These are phyloP conservation scores for Mycena leptocephala DNA, from an alignment of 768 basidiomycete species.

Conservation along the genomic window DNA sequence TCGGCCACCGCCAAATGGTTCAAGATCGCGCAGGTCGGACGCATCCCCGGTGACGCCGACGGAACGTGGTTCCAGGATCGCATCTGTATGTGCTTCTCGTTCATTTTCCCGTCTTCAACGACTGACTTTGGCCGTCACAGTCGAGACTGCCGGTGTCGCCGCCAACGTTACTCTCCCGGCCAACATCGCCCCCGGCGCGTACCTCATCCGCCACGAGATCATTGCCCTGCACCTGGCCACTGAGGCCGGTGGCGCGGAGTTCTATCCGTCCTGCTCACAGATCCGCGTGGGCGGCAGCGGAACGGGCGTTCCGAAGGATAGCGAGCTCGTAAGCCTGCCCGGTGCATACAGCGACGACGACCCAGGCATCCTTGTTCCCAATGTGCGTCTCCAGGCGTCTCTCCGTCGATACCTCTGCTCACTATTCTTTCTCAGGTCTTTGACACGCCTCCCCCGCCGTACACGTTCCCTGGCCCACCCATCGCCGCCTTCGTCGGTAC, in stretches of 20 bases:
- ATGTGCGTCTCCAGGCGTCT: conserved; percentile 51
- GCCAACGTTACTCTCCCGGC: conserved; percentile 54
- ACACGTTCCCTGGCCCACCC: conserved; percentile 22
- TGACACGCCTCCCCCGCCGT: conserved; percentile 4
- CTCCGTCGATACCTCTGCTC: not conserved
- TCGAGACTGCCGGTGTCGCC: conserved; percentile 6
- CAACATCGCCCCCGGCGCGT: conserved; percentile 62
- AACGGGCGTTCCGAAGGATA: conserved; percentile 50
- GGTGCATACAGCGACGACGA: conserved; percentile 70
- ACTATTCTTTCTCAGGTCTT: conserved; percentile 6
- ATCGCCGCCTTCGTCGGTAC: conserved; percentile 13
- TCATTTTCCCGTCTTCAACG: not conserved
- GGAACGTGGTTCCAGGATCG: conserved; percentile 55
- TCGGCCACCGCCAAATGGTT: conserved; percentile 63
- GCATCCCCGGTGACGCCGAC: conserved; percentile 45
- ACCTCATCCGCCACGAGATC: conserved; percentile 72
- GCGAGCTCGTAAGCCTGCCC: conserved; percentile 63
- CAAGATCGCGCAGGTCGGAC: conserved; percentile 62
- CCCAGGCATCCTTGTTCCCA: conserved; percentile 66
- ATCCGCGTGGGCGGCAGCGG: conserved; percentile 58
- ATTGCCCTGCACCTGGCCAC: conserved; percentile 69
- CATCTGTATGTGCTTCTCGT: conserved; percentile 48
- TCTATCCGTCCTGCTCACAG: conserved; percentile 71
- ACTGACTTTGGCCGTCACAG: not conserved
- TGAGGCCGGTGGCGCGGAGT: conserved; percentile 68